phyloP scores from a whole-genome alignment of 2,329 filamentous ascomycete species.

The Tolypocladium nubicola region DNA sequence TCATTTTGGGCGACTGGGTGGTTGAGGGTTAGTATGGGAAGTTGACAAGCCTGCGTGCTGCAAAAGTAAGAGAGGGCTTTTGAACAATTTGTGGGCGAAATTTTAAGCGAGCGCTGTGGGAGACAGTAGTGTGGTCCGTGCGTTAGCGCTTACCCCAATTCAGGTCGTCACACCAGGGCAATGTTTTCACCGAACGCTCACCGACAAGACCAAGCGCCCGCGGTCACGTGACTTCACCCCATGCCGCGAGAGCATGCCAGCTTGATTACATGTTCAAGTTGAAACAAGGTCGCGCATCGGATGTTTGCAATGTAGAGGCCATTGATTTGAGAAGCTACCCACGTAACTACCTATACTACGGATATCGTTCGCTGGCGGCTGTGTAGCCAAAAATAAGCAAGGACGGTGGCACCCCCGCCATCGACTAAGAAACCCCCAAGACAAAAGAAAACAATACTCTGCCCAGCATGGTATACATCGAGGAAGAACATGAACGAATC shows the following conservation, averaged over 20 bases:
- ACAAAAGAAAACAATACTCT: conserved; percentile 11
- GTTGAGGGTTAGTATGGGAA: conserved; percentile 25
- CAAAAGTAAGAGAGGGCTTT: conserved; percentile 14
- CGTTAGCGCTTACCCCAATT: conserved; percentile 5
- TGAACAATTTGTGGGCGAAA: conserved; percentile 25
- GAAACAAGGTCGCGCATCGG: not conserved
- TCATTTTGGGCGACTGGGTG: conserved; percentile 28
- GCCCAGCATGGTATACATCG: conserved; percentile 10
- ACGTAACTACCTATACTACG: conserved; percentile 6
- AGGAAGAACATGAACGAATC: conserved; percentile 6
- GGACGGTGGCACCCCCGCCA: not conserved
- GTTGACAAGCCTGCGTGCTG: conserved; percentile 21
- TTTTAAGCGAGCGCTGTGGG: conserved; percentile 24
- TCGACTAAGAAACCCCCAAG: not conserved
- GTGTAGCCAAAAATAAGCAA: conserved; percentile 17
- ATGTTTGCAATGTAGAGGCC: not conserved
- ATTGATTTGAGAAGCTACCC: not conserved
- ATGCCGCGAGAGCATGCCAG: too few species aligned
- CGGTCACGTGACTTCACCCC: not conserved
- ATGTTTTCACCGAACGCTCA: conserved; percentile 6
- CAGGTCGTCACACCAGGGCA: not conserved
- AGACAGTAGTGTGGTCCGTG: conserved; percentile 15
- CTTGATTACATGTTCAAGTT: not conserved
- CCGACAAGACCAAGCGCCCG: not conserved
- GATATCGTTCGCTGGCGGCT: conserved; percentile 16